Evolutionary conservation across 2,329 filamentous ascomycete genomes (phyloP), one percentile per base, ranked within the genome.

Genomic region (Sphaerulina musiva): DNA sequence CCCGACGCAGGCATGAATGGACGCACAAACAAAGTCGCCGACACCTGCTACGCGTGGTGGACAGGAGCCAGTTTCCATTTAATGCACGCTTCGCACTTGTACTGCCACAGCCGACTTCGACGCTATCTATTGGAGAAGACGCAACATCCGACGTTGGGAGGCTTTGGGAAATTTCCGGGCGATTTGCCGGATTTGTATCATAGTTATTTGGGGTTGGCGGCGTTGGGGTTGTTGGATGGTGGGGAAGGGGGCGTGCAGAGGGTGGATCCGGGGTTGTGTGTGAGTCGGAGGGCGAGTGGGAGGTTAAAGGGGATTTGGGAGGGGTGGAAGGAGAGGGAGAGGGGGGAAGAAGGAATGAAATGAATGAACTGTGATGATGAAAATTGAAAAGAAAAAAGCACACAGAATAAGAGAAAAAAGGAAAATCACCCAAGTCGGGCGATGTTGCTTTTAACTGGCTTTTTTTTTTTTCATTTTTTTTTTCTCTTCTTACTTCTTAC

Each of bases 1-100:
- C 20, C 49, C 23, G 59, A 56, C 39, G 63, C 89, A 1, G 93
- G 91, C 8, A 90, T 95, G 73, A 95, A 95, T 65, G 93, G 93
- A 26, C 83, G 93, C 47, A 84, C 82, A 68, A 96, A 95, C 74
- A 98, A 98, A 71, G 79, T 85, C 46, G 87, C 88, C 8, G 93
- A 98, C 72, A 97, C 93, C 0, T 98, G 93, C 73, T 98, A 98
- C 70, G 86, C 83, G 20, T 98, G 92, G 77, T 98, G 93, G 93
- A 89, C 88, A 0, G 79, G 80, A 3, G 89, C 82, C 1, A 82
- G 89, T 48, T 69, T 64, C 31, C 57, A 66, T 48, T 63, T 66
- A 9, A 55, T 66, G 50, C 26, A 59, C 43, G 59, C 60, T 6
- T 53, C 60, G 1, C 34, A 48, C 1, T 51, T 62, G 29, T 64